Evolutionary conservation across 148 eudicot genomes (phyloP).

Genomic region (Euryodendron excelsum): DNA sequence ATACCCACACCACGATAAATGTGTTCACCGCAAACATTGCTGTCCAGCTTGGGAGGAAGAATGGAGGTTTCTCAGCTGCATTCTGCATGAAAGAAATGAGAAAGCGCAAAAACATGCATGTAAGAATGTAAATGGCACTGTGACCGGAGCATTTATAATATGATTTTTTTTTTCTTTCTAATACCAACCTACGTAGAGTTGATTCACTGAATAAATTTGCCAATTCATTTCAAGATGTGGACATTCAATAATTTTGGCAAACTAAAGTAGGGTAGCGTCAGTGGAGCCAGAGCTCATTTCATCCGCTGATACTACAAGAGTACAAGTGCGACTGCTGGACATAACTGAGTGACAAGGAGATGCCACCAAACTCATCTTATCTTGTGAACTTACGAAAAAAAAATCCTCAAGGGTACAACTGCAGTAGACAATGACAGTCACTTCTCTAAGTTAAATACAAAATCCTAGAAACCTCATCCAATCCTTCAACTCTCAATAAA

Average conservation of each 20-base stretch:
- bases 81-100: slow-evolving; percentile 10
- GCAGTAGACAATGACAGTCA: neutral
- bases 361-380: slow-evolving; percentile 4
- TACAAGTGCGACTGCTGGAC: neutral
- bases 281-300: neutral
- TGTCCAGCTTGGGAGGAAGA: slow-evolving; percentile 26
- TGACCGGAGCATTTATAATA: too few species aligned
- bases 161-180: too few species aligned
- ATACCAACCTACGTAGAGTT: neutral
- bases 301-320: neutral
- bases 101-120: too few species aligned
- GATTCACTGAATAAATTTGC: neutral
- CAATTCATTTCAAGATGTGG: neutral
- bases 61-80: slow-evolving; percentile 30
- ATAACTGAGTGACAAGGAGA: slow-evolving; percentile 7
- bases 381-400: neutral
- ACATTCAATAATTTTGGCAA: neutral
- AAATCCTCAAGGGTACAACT: neutral
- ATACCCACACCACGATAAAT: slow-evolving; percentile 24
- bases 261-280: neutral
- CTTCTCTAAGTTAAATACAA: neutral
- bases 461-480: neutral
- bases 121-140: too few species aligned
- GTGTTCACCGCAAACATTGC: slow-evolving; percentile 23
- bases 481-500: neutral